A percentile compares a stretch with the other conserved stretches of the same genome.
These are phyloP conservation scores for Saprolegnia parasitica DNA, from an alignment of 352 stramenopile species.

Conservation along the genomic window DNA sequence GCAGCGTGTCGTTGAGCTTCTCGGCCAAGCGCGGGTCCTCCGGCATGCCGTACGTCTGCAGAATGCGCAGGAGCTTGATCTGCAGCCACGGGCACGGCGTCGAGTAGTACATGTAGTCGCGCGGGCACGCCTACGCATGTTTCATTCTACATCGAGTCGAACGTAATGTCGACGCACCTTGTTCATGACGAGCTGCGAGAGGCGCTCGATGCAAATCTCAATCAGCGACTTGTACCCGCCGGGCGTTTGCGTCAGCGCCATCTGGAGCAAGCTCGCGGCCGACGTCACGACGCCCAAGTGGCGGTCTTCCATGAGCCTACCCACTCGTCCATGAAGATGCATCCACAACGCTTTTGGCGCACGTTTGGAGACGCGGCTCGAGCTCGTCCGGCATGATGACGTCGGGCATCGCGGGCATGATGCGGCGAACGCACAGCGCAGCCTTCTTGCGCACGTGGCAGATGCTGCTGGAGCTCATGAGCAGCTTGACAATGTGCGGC, in stretches of 20 bases:
- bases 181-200: slow-evolving; percentile 91
- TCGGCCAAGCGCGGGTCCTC: slow-evolving; percentile 51
- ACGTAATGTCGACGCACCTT: slow-evolving; percentile 36
- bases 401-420: slow-evolving; percentile 91
- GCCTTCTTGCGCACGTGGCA: slow-evolving; percentile 97
- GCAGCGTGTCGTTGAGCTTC: slow-evolving; percentile 88
- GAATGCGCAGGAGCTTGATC: slow-evolving; percentile 88
- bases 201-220: slow-evolving; percentile 88
- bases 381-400: slow-evolving; percentile 81
- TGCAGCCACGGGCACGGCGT: slow-evolving; percentile 96
- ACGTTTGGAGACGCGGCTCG: slow-evolving; percentile 49
- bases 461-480: slow-evolving; percentile 89
- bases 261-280: slow-evolving; percentile 87
- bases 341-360: not conserved
- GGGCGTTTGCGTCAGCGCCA: slow-evolving; percentile 85
- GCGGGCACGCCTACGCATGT: slow-evolving; percentile 52
- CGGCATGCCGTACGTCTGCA: slow-evolving; percentile 89
- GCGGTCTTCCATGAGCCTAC: slow-evolving; percentile 84
- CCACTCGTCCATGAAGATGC: not conserved
- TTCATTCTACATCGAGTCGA: not conserved
- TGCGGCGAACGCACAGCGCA: slow-evolving; percentile 89
- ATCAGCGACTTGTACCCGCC: slow-evolving; percentile 89
- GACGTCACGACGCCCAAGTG: slow-evolving; percentile 94
- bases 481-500: slow-evolving; percentile 89
- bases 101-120: slow-evolving; percentile 98